These are phyloP conservation scores for Pseudocercospora crystallina DNA, from an alignment of 2,329 filamentous ascomycete species.

Conservation along the genomic window DNA sequence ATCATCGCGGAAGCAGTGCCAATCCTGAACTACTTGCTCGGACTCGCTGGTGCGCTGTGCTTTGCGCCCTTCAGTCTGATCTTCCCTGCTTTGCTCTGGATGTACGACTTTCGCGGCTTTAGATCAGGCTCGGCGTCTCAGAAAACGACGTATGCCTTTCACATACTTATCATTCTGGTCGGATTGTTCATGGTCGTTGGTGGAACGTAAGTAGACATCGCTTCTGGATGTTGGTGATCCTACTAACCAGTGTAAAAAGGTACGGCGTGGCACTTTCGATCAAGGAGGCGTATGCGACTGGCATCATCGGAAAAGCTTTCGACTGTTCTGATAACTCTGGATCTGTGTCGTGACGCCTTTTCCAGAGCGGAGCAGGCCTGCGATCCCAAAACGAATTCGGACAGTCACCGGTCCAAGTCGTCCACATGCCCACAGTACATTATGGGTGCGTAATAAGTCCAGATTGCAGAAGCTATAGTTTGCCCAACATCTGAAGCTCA, in stretches of 20 bases:
- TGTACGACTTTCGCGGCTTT: conserved; percentile 48
- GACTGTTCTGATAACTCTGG: conserved; percentile 11
- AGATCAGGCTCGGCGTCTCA: conserved; percentile 37
- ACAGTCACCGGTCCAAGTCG: too few relatives aligned
- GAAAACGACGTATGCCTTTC: conserved; percentile 39
- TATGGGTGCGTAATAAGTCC: too few relatives aligned
- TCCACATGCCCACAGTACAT: too few relatives aligned
- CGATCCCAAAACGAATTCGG: too few relatives aligned
- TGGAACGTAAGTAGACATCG: conserved; percentile 36
- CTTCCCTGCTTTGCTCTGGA: conserved; percentile 51
- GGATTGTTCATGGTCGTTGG: conserved; percentile 48
- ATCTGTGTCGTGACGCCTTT: not conserved
- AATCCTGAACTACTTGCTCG: conserved; percentile 54
- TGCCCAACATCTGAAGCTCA: too few relatives aligned
- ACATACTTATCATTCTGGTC: conserved; percentile 43
- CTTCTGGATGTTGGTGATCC: not conserved
- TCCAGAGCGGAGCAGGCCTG: too few relatives aligned
- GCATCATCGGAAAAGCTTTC: conserved; percentile 21
- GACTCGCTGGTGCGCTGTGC: conserved; percentile 48
- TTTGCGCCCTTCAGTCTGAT: conserved; percentile 52
- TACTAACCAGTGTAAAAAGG: conserved; percentile 27
- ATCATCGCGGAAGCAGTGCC: conserved; percentile 55
- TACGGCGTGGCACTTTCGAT: conserved; percentile 51
- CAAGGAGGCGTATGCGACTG: conserved; percentile 50
- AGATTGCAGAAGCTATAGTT: too few relatives aligned